Conservation (phyloP, 2,329 filamentous ascomycete genomes). For the Colletotrichum siamense region DNA sequence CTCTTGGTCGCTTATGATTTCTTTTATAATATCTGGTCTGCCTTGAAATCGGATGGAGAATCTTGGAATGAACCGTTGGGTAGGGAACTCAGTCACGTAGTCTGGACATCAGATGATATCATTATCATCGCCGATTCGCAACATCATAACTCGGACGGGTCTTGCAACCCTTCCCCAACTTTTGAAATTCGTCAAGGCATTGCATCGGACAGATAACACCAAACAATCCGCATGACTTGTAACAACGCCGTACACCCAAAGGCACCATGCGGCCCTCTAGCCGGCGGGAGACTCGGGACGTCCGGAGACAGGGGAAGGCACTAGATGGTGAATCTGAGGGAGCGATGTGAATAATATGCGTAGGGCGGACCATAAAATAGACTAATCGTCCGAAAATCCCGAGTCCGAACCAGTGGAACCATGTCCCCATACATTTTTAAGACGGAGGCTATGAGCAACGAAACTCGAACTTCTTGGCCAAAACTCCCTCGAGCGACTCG, state of each 20-base stretch:
- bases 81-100: neutral
- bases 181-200: neutral
- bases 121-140: neutral
- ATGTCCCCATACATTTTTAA: constrained; percentile 1
- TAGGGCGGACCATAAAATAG: neutral
- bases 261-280: neutral
- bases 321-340: neutral
- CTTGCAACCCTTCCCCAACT: neutral
- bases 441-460: neutral
- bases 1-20: neutral
- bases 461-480: constrained; percentile 16
- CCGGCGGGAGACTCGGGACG: neutral
- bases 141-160: neutral
- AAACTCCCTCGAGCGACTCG: constrained; percentile 6
- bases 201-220: neutral
- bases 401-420: neutral
- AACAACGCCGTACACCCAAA: neutral
- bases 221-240: neutral
- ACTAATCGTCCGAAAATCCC: neutral
- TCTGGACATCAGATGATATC: neutral
- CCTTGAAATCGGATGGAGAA: neutral
- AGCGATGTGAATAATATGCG: neutral
- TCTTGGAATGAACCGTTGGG: neutral
- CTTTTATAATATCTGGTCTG: neutral
- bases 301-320: neutral